A percentile compares a stretch with the other conserved stretches of the same genome.
phyloP scores from a whole-genome alignment of 139 green algal species.

The Zygnema circumcarinatum region DNA sequence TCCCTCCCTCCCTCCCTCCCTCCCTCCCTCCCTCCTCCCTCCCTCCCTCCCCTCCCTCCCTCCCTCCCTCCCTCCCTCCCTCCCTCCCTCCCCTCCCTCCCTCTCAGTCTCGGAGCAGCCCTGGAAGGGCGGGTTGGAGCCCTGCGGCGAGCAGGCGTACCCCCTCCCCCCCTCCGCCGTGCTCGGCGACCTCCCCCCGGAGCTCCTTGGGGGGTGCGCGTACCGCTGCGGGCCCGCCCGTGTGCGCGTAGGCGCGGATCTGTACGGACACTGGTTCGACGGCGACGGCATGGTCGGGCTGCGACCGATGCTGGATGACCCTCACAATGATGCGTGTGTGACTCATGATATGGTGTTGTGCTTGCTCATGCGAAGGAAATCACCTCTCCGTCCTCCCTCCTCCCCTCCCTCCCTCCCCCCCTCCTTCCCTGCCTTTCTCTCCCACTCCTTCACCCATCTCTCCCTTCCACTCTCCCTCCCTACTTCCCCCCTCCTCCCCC shows the following conservation, averaged over 20 bases:
- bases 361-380: too few species aligned
- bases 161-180: neutral
- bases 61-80: neutral
- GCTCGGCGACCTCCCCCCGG: constrained; percentile 3
- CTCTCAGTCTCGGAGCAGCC: constrained; percentile 22
- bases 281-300: constrained; percentile 60
- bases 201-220: constrained; percentile 14
- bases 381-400: too few species aligned
- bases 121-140: constrained; percentile 32
- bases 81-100: neutral
- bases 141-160: constrained; percentile 25
- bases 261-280: constrained; percentile 65
- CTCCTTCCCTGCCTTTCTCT: too few species aligned
- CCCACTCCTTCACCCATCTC: too few species aligned
- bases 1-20: neutral
- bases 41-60: neutral
- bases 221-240: constrained; percentile 50
- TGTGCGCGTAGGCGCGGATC: constrained; percentile 38
- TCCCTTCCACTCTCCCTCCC: too few species aligned
- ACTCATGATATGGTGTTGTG: neutral
- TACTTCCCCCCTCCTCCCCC: too few species aligned
- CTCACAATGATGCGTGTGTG: neutral
- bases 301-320: neutral
- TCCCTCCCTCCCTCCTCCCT: neutral
- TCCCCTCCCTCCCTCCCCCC: too few species aligned